phyloP scores from a whole-genome alignment of 345 rosid genomes.

The Heritiera littoralis region DNA sequence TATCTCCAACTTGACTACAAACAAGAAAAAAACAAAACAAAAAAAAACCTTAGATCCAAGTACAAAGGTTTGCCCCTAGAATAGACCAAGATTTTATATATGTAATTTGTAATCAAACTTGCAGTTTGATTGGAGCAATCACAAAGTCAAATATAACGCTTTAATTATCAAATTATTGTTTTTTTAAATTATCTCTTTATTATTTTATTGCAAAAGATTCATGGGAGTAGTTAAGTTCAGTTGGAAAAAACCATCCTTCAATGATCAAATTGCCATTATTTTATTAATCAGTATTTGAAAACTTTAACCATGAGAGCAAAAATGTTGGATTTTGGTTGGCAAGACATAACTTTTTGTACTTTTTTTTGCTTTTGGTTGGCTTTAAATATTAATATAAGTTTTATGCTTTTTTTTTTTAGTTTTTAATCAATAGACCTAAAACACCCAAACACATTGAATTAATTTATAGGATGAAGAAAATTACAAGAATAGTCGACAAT shows the following conservation, averaged over 20 bases:
- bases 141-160: not conserved
- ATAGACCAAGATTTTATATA: not conserved
- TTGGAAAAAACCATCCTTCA: not conserved
- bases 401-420: not conserved
- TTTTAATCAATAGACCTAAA: not conserved
- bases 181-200: not conserved
- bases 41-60: not conserved
- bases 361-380: no score
- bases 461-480: not conserved
- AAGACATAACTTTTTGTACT: not conserved
- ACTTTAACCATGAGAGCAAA: not conserved
- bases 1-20: not conserved
- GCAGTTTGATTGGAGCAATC: not conserved
- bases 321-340: slow-evolving; percentile 13
- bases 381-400: not conserved
- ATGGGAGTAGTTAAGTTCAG: slow-evolving; percentile 29
- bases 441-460: not conserved
- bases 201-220: not conserved
- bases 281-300: slow-evolving; percentile 7
- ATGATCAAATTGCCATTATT: slow-evolving; percentile 7
- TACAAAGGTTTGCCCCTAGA: not conserved
- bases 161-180: not conserved
- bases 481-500: no score
- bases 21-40: not conserved
- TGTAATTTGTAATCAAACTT: not conserved